Conservation (phyloP, 1,139 yeast species). For the Lodderomyces theae region DNA sequence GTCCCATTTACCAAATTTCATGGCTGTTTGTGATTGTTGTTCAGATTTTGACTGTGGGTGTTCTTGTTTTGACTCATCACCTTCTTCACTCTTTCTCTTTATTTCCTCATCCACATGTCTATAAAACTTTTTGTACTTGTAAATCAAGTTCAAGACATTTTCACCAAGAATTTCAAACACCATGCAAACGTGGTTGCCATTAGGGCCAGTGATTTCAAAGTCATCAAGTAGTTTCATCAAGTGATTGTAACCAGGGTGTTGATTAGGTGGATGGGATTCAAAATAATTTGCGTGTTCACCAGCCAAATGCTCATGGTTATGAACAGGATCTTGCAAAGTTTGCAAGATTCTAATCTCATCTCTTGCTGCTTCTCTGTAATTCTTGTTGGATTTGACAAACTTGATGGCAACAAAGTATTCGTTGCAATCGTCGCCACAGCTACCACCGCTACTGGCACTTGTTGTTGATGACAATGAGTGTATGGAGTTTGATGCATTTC, state of each 20-base stretch:
- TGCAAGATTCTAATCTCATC: slow-evolving; percentile 39
- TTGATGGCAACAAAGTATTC: slow-evolving; percentile 42
- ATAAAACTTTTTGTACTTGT: slow-evolving; percentile 30
- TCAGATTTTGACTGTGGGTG: background rate
- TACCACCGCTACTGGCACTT: background rate
- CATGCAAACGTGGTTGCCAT: slow-evolving; percentile 45
- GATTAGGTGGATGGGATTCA: slow-evolving; percentile 9
- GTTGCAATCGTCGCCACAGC: slow-evolving; percentile 8
- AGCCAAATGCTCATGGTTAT: slow-evolving; percentile 26
- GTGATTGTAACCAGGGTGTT: slow-evolving; percentile 38
- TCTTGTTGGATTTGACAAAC: slow-evolving; percentile 38
- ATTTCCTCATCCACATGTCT: slow-evolving; percentile 13
- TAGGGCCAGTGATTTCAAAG: slow-evolving; percentile 40
- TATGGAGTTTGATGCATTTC: slow-evolving; percentile 8
- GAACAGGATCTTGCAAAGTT: slow-evolving; percentile 19
- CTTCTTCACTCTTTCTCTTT: slow-evolving; percentile 11
- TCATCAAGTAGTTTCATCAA: slow-evolving; percentile 42
- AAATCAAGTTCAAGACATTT: slow-evolving; percentile 37
- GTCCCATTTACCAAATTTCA: slow-evolving; percentile 24
- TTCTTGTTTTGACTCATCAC: slow-evolving; percentile 4
- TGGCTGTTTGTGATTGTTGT: slow-evolving; percentile 3
- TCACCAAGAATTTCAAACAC: slow-evolving; percentile 46
- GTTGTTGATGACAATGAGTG: background rate
- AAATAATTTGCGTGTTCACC: slow-evolving; percentile 17
- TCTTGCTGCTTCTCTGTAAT: slow-evolving; percentile 42